Percentiles rank a stretch among this genome's conserved stretches.
These are phyloP conservation scores for Boletus rubroflammeus DNA, from an alignment of 768 basidiomycete species.

Conservation along the genomic window DNA sequence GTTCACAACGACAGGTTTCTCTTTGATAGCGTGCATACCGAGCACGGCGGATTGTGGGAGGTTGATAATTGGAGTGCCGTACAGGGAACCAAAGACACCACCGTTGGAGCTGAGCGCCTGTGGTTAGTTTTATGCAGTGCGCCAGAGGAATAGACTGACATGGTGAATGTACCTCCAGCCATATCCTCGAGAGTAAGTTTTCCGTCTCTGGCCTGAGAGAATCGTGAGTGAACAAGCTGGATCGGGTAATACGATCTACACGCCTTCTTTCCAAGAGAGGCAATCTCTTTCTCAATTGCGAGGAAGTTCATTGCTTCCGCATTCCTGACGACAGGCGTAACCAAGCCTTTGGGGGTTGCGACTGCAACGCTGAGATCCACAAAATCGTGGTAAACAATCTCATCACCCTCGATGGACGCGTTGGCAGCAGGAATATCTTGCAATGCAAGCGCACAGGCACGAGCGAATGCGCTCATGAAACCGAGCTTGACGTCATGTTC, in stretches of 20 bases:
- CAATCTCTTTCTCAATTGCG: conserved; percentile 91
- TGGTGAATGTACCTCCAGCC: conserved; percentile 98
- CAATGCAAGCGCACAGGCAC: conserved; percentile 78
- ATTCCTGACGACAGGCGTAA: conserved; percentile 94
- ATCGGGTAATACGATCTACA: conserved; percentile 7
- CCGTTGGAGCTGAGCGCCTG: conserved; percentile 79
- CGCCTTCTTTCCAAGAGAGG: conserved; percentile 85
- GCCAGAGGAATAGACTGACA: conserved; percentile 48
- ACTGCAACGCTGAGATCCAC: conserved; percentile 96
- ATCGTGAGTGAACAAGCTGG: conserved; percentile 4
- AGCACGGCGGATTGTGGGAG: conserved; percentile 92
- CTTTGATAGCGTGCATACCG: conserved; percentile 96
- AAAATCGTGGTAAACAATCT: conserved; percentile 89
- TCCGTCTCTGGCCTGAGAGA: conserved; percentile 71
- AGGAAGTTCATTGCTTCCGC: conserved; percentile 83
- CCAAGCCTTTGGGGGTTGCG: conserved; percentile 94
- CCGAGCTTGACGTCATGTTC: conserved; percentile 94
- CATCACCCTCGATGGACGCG: conserved; percentile 90
- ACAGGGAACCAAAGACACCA: conserved; percentile 96
- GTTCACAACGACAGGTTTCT: conserved; percentile 83
- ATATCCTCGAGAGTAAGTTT: conserved; percentile 98
- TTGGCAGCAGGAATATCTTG: conserved; percentile 93
- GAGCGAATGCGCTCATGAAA: conserved; percentile 97
- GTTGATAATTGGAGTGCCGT: conserved; percentile 99
- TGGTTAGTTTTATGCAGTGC: background rate